These are phyloP conservation scores for Rhododendron simsii DNA, from an alignment of 148 eudicot genomes.

Conservation along the genomic window DNA sequence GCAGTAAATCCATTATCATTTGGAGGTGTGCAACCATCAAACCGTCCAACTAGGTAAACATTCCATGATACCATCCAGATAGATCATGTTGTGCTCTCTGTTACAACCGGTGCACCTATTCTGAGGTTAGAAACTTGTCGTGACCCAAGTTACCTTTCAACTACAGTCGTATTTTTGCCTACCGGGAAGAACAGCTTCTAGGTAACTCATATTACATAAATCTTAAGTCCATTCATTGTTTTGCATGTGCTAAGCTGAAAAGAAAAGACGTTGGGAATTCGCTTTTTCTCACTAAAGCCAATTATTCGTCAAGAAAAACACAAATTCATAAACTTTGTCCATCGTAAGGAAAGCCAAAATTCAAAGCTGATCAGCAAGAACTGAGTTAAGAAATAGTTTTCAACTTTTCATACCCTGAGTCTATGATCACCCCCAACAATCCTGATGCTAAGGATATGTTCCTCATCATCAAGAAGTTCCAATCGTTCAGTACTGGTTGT, in stretches of 20 bases:
- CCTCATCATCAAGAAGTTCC: conserved; percentile 62
- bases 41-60: neutral
- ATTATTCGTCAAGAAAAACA: neutral
- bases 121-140: neutral
- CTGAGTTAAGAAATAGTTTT: neutral
- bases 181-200: neutral
- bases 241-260: neutral
- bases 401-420: conserved; percentile 38
- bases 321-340: neutral
- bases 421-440: conserved; percentile 73
- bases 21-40: neutral
- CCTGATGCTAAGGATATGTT: conserved; percentile 58
- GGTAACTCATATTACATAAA: neutral
- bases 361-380: neutral
- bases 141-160: neutral
- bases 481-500: conserved; percentile 66
- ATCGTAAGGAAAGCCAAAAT: neutral
- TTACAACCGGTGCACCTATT: neutral
- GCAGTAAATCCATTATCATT: too few species aligned
- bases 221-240: neutral
- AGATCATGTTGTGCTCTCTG: neutral
- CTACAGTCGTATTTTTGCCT: neutral
- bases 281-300: neutral
- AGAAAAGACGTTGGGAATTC: neutral
- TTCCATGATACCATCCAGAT: neutral